These are phyloP conservation scores for Boletus rex-veris DNA, from an alignment of 768 basidiomycete species.

Conservation along the genomic window DNA sequence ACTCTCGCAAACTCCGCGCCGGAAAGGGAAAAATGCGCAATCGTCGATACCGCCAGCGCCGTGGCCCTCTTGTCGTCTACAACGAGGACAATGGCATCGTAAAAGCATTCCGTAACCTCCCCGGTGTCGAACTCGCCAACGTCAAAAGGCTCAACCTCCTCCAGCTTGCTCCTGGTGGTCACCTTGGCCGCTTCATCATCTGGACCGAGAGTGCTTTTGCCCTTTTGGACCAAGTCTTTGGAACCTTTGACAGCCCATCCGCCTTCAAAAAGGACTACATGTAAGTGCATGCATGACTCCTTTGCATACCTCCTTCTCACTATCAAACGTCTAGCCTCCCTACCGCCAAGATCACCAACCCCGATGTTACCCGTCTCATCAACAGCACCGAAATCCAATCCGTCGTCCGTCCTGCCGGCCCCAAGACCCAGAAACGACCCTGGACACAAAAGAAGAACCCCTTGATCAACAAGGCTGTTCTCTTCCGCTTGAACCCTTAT, in stretches of 20 bases:
- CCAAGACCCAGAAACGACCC: conserved; percentile 84
- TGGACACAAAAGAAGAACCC: conserved; percentile 99
- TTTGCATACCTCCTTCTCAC: background rate
- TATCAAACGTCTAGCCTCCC: conserved; percentile 59
- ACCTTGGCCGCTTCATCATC: conserved; percentile 98
- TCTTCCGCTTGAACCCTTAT: conserved; percentile 98
- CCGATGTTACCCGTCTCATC: conserved; percentile 95
- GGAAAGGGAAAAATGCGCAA: conserved; percentile 98
- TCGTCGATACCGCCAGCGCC: conserved; percentile 93
- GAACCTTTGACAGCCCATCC: conserved; percentile 88
- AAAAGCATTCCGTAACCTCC: conserved; percentile 97
- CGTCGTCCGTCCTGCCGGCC: conserved; percentile 86
- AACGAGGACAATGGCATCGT: conserved; percentile 97
- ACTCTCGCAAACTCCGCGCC: conserved; percentile 93
- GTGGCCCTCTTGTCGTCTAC: conserved; percentile 96
- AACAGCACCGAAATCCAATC: conserved; percentile 99
- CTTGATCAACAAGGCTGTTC: conserved; percentile 85
- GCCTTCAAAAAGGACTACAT: conserved; percentile 85
- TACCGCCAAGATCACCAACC: conserved; percentile 93
- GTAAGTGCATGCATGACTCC: conserved; percentile 38
- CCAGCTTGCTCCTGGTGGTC: conserved; percentile 98
- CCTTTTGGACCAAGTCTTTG: conserved; percentile 92
- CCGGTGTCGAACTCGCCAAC: conserved; percentile 96
- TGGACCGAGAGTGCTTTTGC: conserved; percentile 96
- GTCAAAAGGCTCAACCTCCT: conserved; percentile 94